A percentile compares a stretch with the other conserved stretches of the same genome.
Evolutionary conservation across 352 stramenopile species (phyloP).

Genomic region (Phytophthora meadii): DNA sequence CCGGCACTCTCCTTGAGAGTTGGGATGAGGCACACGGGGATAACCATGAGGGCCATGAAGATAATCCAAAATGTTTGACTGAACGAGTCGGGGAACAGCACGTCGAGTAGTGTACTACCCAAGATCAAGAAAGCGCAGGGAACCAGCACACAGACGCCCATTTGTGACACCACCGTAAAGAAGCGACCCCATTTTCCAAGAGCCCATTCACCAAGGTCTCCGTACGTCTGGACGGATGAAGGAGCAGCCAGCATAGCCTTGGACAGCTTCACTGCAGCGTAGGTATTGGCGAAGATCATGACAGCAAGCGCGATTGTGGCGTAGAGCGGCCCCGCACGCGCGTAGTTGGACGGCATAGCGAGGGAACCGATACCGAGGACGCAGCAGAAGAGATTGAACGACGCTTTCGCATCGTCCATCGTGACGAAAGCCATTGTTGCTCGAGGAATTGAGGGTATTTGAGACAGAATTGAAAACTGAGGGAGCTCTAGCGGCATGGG

Average conservation of each 20-base stretch:
- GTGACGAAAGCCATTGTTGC: conserved; percentile 7
- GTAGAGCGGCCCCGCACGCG: conserved; percentile 19
- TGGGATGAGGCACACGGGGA: conserved; percentile 26
- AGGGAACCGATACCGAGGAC: conserved; percentile 28
- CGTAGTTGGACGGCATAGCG: conserved; percentile 28
- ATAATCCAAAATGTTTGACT: conserved; percentile 31
- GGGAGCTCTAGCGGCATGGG: not conserved
- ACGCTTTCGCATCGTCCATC: conserved; percentile 14
- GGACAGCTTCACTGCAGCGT: conserved; percentile 19
- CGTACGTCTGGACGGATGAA: conserved; percentile 24
- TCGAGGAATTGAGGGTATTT: not conserved
- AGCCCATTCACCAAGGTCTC: conserved; percentile 23
- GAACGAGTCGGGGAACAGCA: conserved; percentile 23
- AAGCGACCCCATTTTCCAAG: conserved; percentile 23
- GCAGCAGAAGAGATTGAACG: conserved; percentile 26
- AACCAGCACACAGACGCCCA: conserved; percentile 24
- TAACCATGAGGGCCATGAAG: conserved; percentile 27
- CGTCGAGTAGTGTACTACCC: conserved; percentile 24
- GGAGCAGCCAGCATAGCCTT: conserved; percentile 24
- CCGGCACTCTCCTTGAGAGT: conserved; percentile 26
- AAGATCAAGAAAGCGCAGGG: conserved; percentile 20
- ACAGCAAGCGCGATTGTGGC: conserved; percentile 18
- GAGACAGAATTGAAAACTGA: conserved; percentile 12
- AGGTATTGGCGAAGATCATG: conserved; percentile 30
- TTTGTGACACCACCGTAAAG: conserved; percentile 26